Evolutionary conservation across 1,284 basidiomycete genomes (phyloP).

Genomic region (Salmacisia buchloeana): DNA sequence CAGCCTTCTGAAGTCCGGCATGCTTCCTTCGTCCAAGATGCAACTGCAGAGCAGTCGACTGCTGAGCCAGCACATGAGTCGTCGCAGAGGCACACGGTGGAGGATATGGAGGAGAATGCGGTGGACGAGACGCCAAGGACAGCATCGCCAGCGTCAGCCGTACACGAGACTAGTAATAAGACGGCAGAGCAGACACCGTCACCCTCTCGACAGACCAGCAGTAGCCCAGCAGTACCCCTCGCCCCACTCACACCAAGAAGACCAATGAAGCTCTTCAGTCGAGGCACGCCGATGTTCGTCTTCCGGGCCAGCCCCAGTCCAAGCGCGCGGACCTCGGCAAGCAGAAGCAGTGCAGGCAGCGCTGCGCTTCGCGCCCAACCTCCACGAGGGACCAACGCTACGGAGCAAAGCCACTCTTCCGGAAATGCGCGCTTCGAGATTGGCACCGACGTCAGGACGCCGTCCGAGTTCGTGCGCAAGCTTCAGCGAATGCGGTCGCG

Average conservation of each 20-base stretch:
- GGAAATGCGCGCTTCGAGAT: background rate
- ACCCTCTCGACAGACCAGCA: background rate
- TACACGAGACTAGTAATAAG: background rate
- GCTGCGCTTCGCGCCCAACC: too few species aligned
- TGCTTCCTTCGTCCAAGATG: too few species aligned
- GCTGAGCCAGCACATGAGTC: too few species aligned
- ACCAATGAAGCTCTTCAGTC: constrained; percentile 5
- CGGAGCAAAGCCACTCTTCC: background rate
- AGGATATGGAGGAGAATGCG: too few species aligned
- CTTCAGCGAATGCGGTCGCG: background rate
- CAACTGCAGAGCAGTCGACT: too few species aligned
- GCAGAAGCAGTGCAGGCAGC: background rate
- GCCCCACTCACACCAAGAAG: background rate
- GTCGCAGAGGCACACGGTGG: too few species aligned
- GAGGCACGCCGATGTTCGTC: constrained; percentile 6
- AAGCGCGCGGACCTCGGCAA: background rate
- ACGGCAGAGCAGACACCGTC: background rate
- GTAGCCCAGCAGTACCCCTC: background rate
- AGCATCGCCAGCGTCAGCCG: background rate
- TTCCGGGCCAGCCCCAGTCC: constrained; percentile 4
- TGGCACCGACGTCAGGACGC: constrained; percentile 2
- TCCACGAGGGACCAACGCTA: too few species aligned
- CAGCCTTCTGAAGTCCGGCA: background rate
- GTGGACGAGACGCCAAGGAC: background rate
- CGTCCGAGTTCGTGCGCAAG: constrained; percentile 2